phyloP scores from a whole-genome alignment of 345 rosid genomes.

The Populus euphratica region DNA sequence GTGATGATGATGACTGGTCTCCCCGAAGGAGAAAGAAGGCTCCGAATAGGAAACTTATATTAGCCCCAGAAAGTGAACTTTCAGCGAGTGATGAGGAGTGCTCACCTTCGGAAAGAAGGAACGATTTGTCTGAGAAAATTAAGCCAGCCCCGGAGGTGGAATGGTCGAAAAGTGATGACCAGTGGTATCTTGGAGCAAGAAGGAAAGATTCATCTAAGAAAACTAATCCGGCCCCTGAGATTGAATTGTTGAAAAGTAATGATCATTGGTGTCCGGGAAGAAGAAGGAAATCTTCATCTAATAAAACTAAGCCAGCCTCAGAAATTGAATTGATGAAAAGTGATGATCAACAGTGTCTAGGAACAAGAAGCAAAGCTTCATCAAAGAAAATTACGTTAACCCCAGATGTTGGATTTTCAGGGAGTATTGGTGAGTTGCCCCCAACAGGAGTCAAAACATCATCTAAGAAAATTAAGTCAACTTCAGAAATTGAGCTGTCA shows the following conservation, averaged over 20 bases:
- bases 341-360: not conserved
- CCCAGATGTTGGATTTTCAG: conserved; percentile 2
- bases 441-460: not conserved
- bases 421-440: not conserved
- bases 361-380: not conserved
- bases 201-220: not conserved
- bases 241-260: not conserved
- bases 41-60: not conserved
- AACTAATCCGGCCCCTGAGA: not conserved
- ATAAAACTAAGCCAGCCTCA: not conserved
- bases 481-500: conserved; percentile 2
- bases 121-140: not conserved
- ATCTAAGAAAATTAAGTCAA: not conserved
- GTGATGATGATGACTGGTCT: not conserved
- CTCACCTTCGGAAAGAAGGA: not conserved
- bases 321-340: not conserved
- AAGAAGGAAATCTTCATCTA: not conserved
- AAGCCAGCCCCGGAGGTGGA: not conserved
- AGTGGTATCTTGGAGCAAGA: not conserved
- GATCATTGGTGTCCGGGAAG: not conserved
- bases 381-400: not conserved
- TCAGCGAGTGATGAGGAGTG: not conserved
- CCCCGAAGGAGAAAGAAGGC: not conserved
- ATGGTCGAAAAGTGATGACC: not conserved
- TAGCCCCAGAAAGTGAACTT: not conserved